Evolutionary conservation across 805 yeast species (phyloP).

Genomic region (Myxozyma neotropica): DNA sequence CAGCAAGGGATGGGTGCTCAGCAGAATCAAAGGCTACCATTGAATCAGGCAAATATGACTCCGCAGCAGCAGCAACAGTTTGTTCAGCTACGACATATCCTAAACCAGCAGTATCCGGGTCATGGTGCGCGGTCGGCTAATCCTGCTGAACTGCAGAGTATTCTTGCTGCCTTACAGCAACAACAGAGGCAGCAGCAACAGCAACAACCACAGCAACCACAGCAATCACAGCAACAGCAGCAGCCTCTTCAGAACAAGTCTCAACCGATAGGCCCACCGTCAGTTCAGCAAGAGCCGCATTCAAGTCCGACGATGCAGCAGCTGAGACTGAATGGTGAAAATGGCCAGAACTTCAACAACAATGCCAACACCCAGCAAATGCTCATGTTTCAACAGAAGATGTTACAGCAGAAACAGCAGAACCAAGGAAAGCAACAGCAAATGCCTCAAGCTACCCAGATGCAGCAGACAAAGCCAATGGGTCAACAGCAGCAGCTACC

Average conservation of each 20-base stretch:
- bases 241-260: conserved; percentile 15
- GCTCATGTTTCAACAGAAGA: conserved; percentile 4
- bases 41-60: conserved; percentile 3
- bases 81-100: conserved; percentile 20
- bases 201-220: conserved; percentile 18
- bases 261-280: not conserved
- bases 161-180: conserved; percentile 12
- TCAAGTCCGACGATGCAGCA: conserved; percentile 8
- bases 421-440: conserved; percentile 19
- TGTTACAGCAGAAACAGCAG: conserved; percentile 18
- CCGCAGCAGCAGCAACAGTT: conserved; percentile 21
- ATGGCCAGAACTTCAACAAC: conserved; percentile 10
- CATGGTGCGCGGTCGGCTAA: conserved; percentile 16
- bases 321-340: conserved; percentile 9
- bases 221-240: conserved; percentile 14
- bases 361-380: conserved; percentile 3
- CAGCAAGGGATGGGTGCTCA: conserved; percentile 16
- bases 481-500: conserved; percentile 18
- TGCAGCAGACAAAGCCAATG: conserved; percentile 9
- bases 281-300: conserved; percentile 2
- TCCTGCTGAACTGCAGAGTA: conserved; percentile 26
- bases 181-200: conserved; percentile 26
- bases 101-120: conserved; percentile 23
- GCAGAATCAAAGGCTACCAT: conserved; percentile 10
- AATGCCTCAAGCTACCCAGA: conserved; percentile 19